A percentile compares a stretch with the other conserved stretches of the same genome.
These are phyloP conservation scores for Trametes gibbosa DNA, from an alignment of 768 basidiomycete species.

Conservation along the genomic window DNA sequence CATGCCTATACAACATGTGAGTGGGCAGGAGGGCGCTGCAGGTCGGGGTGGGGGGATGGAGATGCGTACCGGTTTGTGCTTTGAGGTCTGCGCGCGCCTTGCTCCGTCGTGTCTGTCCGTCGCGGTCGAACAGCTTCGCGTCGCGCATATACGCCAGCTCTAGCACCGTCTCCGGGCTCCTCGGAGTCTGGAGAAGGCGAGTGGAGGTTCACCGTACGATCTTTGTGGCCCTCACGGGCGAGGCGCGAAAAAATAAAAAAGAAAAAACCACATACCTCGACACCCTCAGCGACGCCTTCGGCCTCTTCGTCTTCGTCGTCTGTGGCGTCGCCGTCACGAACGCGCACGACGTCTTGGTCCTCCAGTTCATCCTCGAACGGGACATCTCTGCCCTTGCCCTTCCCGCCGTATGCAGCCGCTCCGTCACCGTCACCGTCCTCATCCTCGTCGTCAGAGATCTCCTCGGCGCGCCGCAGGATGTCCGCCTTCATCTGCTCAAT, in stretches of 20 bases:
- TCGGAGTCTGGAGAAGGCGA: slow-evolving; percentile 30
- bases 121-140: slow-evolving; percentile 73
- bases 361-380: slow-evolving; percentile 56
- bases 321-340: slow-evolving; percentile 63
- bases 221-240: too few relatives aligned
- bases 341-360: slow-evolving; percentile 42
- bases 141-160: slow-evolving; percentile 77
- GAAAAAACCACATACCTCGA: background rate
- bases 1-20: slow-evolving; percentile 48
- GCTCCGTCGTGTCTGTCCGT: slow-evolving; percentile 67
- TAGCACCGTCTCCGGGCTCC: slow-evolving; percentile 54
- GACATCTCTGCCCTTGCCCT: slow-evolving; percentile 27
- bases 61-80: slow-evolving; percentile 59
- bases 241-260: too few relatives aligned
- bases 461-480: slow-evolving; percentile 75
- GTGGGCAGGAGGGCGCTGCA: too few relatives aligned
- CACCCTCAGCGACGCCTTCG: slow-evolving; percentile 10
- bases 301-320: slow-evolving; percentile 37
- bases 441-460: slow-evolving; percentile 60
- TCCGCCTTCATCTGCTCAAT: slow-evolving; percentile 80
- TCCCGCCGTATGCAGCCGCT: slow-evolving; percentile 2
- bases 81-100: slow-evolving; percentile 66
- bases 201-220: background rate
- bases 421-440: slow-evolving; percentile 33
- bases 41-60: too few relatives aligned